phyloP scores from a whole-genome alignment of 371 early-diverging fungal species.

The Massospora cicadina region DNA sequence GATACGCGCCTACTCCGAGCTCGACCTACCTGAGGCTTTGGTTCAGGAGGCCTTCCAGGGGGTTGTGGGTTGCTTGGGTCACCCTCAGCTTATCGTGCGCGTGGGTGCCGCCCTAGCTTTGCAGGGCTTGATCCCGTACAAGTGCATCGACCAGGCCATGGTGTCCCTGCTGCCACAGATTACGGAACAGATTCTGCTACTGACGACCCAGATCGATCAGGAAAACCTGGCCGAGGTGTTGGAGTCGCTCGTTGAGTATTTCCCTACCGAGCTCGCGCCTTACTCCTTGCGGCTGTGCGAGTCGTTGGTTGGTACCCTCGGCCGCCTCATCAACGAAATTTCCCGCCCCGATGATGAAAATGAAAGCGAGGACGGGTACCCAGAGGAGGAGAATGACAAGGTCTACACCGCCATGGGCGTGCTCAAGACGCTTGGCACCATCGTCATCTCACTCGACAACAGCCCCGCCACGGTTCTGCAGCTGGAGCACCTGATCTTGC shows the following conservation, averaged over 20 bases:
- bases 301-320: constrained; percentile 62
- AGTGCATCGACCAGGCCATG: constrained; percentile 40
- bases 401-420: constrained; percentile 79
- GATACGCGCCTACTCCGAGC: constrained; percentile 19
- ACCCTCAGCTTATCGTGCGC: constrained; percentile 65
- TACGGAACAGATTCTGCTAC: constrained; percentile 59
- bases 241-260: constrained; percentile 76
- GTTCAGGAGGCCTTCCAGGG: constrained; percentile 33
- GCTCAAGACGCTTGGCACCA: constrained; percentile 69
- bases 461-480: constrained; percentile 39
- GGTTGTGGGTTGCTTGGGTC: constrained; percentile 43
- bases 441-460: constrained; percentile 51
- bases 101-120: constrained; percentile 67
- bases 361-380: constrained; percentile 22
- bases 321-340: constrained; percentile 59
- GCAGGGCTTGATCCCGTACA: constrained; percentile 51
- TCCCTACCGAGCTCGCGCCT: constrained; percentile 69
- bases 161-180: constrained; percentile 56
- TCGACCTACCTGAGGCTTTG: constrained; percentile 25
- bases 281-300: constrained; percentile 71
- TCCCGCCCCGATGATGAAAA: constrained; percentile 18
- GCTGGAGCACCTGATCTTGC: constrained; percentile 52
- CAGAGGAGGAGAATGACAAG: constrained; percentile 50
- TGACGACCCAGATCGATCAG: constrained; percentile 78
- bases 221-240: constrained; percentile 72